Conservation (phyloP, 345 rosid genomes). For the Adansonia digitata region DNA sequence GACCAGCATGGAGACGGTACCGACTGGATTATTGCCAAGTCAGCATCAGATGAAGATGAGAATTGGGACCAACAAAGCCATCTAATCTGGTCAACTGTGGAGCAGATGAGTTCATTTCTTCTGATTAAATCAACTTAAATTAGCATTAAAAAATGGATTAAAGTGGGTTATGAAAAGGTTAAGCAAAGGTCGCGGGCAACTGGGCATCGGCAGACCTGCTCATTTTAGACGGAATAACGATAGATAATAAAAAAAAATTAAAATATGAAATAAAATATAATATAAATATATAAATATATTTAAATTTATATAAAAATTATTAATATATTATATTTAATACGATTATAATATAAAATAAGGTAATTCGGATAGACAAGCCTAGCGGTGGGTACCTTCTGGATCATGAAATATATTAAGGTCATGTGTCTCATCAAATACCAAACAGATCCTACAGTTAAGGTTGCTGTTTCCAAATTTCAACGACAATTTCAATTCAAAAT, state of each 20-base stretch:
- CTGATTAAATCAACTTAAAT: not conserved
- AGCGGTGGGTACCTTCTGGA: not conserved
- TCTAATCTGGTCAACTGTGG: not conserved
- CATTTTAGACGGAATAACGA: no score
- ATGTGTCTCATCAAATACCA: conserved; percentile 19
- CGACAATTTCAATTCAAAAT: not conserved
- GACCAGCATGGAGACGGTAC: not conserved
- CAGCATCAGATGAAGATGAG: not conserved
- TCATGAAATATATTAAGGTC: conserved; percentile 1
- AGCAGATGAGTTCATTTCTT: not conserved
- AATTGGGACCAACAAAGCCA: not conserved
- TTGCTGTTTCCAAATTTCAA: not conserved
- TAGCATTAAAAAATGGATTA: not conserved
- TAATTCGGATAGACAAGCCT: no score
- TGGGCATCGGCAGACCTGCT: not conserved
- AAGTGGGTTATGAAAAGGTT: conserved; percentile 11
- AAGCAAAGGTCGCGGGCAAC: conserved; percentile 19
- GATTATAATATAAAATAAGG: no score
- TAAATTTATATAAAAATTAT: no score
- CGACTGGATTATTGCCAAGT: conserved; percentile 26
- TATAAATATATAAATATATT: no score
- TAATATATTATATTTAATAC: no score
- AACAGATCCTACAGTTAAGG: conserved; percentile 12
- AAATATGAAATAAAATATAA: not conserved
- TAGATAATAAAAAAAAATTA: no score